These are phyloP conservation scores for Botrytis deweyae DNA, from an alignment of 2,329 filamentous ascomycete species.

Conservation along the genomic window DNA sequence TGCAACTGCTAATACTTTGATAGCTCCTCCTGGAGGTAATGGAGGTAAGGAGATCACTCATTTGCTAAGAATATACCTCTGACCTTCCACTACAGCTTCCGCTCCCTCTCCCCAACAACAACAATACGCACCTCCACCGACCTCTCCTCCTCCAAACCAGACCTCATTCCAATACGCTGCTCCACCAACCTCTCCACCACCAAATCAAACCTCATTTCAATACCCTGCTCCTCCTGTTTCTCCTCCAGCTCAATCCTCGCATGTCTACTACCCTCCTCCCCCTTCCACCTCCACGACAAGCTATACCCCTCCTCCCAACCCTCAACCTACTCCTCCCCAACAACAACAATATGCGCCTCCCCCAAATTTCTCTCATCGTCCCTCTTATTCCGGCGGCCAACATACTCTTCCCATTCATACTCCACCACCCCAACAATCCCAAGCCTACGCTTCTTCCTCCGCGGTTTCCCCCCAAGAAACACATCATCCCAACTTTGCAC, in stretches of 20 bases:
- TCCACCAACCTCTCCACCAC: slow-evolving; percentile 37
- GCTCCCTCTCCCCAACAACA: slow-evolving; percentile 28
- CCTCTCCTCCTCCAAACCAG: slow-evolving; percentile 37
- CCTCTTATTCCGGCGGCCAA: slow-evolving; percentile 34
- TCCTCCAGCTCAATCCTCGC: slow-evolving; percentile 34
- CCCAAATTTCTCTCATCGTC: slow-evolving; percentile 38
- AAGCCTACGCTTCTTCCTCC: slow-evolving; percentile 14
- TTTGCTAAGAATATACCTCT: neutral
- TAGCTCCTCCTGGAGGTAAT: slow-evolving; percentile 37
- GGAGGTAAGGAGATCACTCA: slow-evolving; percentile 26
- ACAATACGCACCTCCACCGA: slow-evolving; percentile 36
- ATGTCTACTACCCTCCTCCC: slow-evolving; percentile 40
- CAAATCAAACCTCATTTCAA: slow-evolving; percentile 33
- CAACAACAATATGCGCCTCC: slow-evolving; percentile 28
- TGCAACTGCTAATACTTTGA: slow-evolving; percentile 27
- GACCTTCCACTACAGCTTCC: slow-evolving; percentile 23
- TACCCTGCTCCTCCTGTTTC: slow-evolving; percentile 39
- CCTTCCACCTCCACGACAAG: slow-evolving; percentile 27
- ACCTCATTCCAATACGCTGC: slow-evolving; percentile 36
- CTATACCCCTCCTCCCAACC: slow-evolving; percentile 35
- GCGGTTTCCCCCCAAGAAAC: slow-evolving; percentile 29
- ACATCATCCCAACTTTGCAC: slow-evolving; percentile 28
- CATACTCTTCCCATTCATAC: slow-evolving; percentile 15
- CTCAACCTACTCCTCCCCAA: slow-evolving; percentile 31
- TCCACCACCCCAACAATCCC: slow-evolving; percentile 21